phyloP scores from a whole-genome alignment of 176 grass and related monocot genomes.

The Eleusine coracana region DNA sequence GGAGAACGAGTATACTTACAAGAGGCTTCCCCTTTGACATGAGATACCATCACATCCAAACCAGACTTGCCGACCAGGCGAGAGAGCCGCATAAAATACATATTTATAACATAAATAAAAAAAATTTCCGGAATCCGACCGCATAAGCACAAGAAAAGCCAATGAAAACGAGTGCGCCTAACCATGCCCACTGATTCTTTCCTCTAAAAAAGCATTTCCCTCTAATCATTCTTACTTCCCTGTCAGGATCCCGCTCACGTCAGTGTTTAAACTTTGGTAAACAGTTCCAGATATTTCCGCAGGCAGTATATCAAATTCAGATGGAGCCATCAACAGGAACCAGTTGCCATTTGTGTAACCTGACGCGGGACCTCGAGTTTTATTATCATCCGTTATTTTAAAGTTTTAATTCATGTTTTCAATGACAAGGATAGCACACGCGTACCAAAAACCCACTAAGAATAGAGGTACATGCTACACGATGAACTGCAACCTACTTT shows the following conservation, averaged over 20 bases:
- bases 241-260: neutral
- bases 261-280: conserved; percentile 1
- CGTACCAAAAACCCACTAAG: too few species aligned
- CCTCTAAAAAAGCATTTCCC: neutral
- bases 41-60: too few species aligned
- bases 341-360: neutral
- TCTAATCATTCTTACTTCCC: neutral
- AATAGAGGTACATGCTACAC: too few species aligned
- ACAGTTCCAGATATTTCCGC: neutral
- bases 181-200: neutral
- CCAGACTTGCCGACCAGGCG: too few species aligned
- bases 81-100: too few species aligned
- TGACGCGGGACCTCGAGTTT: neutral
- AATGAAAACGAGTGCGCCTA: neutral
- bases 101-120: neutral
- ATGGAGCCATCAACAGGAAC: neutral
- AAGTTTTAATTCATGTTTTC: neutral
- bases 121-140: neutral
- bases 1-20: too few species aligned
- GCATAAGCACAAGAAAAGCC: neutral
- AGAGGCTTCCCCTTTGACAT: too few species aligned
- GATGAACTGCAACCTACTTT: too few species aligned
- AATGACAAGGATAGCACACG: neutral
- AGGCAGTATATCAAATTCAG: neutral
- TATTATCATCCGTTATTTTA: neutral